Percentiles rank a stretch among this genome's conserved stretches.
phyloP scores from a whole-genome alignment of 345 rosid species.

The Lumnitzera littorea region DNA sequence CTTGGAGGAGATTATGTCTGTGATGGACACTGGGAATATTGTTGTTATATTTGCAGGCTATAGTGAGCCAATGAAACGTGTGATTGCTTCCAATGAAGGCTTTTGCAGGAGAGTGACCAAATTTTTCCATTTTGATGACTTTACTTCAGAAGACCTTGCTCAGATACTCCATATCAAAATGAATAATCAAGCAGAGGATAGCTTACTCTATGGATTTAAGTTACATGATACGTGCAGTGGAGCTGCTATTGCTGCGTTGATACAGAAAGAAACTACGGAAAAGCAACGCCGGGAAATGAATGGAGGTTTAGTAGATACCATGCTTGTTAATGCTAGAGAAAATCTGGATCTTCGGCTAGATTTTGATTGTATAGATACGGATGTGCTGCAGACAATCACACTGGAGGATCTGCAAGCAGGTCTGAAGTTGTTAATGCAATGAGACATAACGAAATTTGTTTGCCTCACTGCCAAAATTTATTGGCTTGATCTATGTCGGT shows the following conservation, averaged over 20 bases:
- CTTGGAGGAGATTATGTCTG: slow-evolving; percentile 92
- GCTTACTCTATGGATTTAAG: slow-evolving; percentile 60
- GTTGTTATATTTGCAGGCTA: slow-evolving; percentile 96
- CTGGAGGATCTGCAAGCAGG: slow-evolving; percentile 74
- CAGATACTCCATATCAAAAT: slow-evolving; percentile 83
- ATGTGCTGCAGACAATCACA: slow-evolving; percentile 60
- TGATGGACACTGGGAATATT: slow-evolving; percentile 85
- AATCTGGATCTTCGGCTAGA: slow-evolving; percentile 74
- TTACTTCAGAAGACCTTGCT: slow-evolving; percentile 62
- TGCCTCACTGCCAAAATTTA: too few relatives aligned
- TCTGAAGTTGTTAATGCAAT: slow-evolving; percentile 39
- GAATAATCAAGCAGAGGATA: slow-evolving; percentile 53
- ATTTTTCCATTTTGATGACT: slow-evolving; percentile 78
- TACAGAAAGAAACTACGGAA: slow-evolving; percentile 67
- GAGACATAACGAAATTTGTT: not conserved
- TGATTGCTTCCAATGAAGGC: slow-evolving; percentile 89
- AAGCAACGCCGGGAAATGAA: slow-evolving; percentile 89
- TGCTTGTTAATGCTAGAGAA: slow-evolving; percentile 91
- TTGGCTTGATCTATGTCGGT: too few relatives aligned
- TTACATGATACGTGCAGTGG: slow-evolving; percentile 59
- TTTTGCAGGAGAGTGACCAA: slow-evolving; percentile 95
- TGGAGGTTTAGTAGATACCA: slow-evolving; percentile 78
- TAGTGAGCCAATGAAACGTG: slow-evolving; percentile 95
- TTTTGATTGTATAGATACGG: slow-evolving; percentile 69
- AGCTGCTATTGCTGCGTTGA: slow-evolving; percentile 54